Conservation (phyloP, 805 yeast species). For the Yamadazyma scolyti region DNA sequence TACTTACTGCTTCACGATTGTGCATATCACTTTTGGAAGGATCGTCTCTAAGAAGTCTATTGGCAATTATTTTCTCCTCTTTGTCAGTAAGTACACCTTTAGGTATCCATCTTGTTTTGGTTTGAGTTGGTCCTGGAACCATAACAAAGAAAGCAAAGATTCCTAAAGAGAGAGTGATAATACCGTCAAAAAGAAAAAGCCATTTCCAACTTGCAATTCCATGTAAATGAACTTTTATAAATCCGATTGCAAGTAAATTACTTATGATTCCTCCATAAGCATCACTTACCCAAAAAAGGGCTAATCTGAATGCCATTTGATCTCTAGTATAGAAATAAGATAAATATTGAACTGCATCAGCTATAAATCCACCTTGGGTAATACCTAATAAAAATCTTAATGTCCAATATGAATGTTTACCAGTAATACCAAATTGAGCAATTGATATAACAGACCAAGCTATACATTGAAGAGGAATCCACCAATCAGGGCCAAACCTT, state of each 20-base stretch:
- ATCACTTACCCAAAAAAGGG: conserved; percentile 56
- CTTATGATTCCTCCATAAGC: conserved; percentile 30
- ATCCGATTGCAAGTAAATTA: conserved; percentile 12
- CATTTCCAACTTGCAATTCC: conserved; percentile 47
- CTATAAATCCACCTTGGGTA: conserved; percentile 66
- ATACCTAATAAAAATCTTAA: conserved; percentile 53
- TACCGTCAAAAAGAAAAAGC: conserved; percentile 60
- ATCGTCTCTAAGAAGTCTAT: conserved; percentile 18
- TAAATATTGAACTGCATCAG: conserved; percentile 60
- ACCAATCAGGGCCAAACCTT: conserved; percentile 56
- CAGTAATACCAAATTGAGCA: conserved; percentile 43
- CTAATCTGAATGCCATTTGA: conserved; percentile 55
- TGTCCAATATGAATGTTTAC: conserved; percentile 39
- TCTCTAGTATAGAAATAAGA: conserved; percentile 59
- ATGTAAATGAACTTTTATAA: conserved; percentile 9
- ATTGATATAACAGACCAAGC: conserved; percentile 56
- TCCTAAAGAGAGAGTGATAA: conserved; percentile 52
- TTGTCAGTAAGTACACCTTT: conserved; percentile 18
- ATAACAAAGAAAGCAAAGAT: conserved; percentile 36
- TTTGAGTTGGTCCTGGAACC: conserved; percentile 53
- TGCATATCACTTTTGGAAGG: too few species aligned
- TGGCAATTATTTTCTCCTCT: conserved; percentile 18
- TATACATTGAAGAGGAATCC: conserved; percentile 57
- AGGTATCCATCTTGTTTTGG: conserved; percentile 23
- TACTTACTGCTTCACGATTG: conserved; percentile 16